A percentile compares a stretch with the other conserved stretches of the same genome.
phyloP scores from a whole-genome alignment of 495 filamentous ascomycete genomes.

The Aspergillus campestris region DNA sequence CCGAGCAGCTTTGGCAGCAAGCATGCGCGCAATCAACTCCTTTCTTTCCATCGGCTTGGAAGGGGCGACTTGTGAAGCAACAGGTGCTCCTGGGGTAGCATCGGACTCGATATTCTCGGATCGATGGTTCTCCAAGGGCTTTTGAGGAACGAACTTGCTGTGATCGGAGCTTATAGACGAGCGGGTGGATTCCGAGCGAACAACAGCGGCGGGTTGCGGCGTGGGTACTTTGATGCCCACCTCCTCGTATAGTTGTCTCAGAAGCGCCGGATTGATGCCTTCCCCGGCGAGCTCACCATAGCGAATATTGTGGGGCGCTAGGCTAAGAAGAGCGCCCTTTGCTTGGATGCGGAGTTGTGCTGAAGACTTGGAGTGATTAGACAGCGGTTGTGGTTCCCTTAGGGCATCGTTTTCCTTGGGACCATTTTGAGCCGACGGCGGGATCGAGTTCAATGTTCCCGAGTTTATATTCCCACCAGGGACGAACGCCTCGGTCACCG shows the following conservation, averaged over 20 bases:
- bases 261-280: constrained; percentile 54
- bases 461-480: background rate
- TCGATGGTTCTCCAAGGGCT: background rate
- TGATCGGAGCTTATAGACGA: background rate
- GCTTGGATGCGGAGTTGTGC: constrained; percentile 57
- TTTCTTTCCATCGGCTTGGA: constrained; percentile 59
- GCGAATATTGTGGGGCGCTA: constrained; percentile 56
- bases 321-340: constrained; percentile 55
- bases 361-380: constrained; percentile 11
- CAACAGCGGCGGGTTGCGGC: constrained; percentile 1
- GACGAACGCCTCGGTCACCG: constrained; percentile 13
- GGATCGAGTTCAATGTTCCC: background rate
- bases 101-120: constrained; percentile 4
- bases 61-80: constrained; percentile 12
- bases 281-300: constrained; percentile 63
- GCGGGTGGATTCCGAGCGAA: background rate
- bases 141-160: background rate
- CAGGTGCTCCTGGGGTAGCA: background rate
- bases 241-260: constrained; percentile 57
- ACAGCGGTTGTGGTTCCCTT: background rate
- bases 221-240: constrained; percentile 44
- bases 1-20: constrained; percentile 49
- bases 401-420: background rate
- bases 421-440: background rate
- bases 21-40: constrained; percentile 64